A percentile compares a stretch with the other conserved stretches of the same genome.
Conservation (phyloP, 129 eudicot genomes). For the Escallonia rubra region DNA sequence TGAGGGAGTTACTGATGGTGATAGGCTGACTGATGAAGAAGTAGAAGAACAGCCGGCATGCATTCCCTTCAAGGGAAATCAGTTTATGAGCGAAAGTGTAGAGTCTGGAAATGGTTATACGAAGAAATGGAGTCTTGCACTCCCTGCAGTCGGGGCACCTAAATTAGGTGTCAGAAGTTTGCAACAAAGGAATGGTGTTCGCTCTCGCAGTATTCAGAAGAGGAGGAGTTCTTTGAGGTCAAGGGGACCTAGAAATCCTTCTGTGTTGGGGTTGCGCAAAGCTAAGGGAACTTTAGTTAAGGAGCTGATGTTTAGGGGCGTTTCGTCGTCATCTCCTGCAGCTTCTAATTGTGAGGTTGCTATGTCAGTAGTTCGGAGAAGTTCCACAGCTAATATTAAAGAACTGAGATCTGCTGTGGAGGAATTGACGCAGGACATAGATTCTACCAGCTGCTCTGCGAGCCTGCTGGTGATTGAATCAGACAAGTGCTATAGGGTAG, state of each 20-base stretch:
- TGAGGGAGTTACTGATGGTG: constrained; percentile 6
- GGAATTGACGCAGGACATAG: constrained; percentile 27
- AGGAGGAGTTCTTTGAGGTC: constrained; percentile 54
- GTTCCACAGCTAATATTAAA: constrained; percentile 13
- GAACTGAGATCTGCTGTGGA: constrained; percentile 26
- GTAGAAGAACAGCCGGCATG: constrained; percentile 3
- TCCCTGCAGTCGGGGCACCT: background rate
- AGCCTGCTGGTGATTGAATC: constrained; percentile 59
- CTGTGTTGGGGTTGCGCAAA: constrained; percentile 21
- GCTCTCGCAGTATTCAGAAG: constrained; percentile 34
- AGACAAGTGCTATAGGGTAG: constrained; percentile 60
- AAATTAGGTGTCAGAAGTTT: constrained; percentile 20
- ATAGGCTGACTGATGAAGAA: constrained; percentile 5
- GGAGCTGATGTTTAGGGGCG: constrained; percentile 10
- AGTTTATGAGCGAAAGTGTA: background rate
- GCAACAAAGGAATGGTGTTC: constrained; percentile 28
- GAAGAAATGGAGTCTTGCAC: constrained; percentile 16
- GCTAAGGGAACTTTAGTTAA: constrained; percentile 17
- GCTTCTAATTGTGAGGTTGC: constrained; percentile 24
- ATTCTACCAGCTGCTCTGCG: constrained; percentile 49
- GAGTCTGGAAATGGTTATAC: constrained; percentile 16
- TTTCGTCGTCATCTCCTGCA: constrained; percentile 14
- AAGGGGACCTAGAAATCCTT: constrained; percentile 37
- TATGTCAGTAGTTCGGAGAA: constrained; percentile 18
- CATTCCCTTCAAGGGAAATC: constrained; percentile 4